phyloP scores from a whole-genome alignment of 768 basidiomycete species.

The Suillus subalutaceus region DNA sequence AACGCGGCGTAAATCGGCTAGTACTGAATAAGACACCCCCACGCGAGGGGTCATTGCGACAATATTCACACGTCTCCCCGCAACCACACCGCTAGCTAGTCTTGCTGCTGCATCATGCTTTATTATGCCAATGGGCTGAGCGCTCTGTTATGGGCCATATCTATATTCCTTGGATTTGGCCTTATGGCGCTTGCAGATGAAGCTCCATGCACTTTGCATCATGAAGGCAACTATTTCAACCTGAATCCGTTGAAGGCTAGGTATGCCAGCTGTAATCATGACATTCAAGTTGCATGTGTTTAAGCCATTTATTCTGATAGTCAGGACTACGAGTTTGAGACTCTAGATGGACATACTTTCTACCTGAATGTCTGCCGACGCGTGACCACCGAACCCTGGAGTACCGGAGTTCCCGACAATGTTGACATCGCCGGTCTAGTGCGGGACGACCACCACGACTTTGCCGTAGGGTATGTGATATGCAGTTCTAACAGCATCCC shows the following conservation, averaged over 20 bases:
- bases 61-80: constrained; percentile 1
- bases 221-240: constrained; percentile 63
- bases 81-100: background rate
- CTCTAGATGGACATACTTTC: constrained; percentile 48
- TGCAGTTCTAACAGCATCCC: background rate
- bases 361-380: constrained; percentile 68
- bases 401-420: constrained; percentile 51
- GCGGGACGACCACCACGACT: constrained; percentile 63
- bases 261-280: constrained; percentile 39
- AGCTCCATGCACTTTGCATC: constrained; percentile 61
- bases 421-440: constrained; percentile 65
- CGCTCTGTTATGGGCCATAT: constrained; percentile 7
- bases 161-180: constrained; percentile 11
- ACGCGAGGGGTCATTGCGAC: constrained; percentile 22
- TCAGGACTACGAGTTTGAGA: constrained; percentile 62
- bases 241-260: constrained; percentile 60
- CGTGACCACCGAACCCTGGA: constrained; percentile 60
- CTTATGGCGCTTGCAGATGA: constrained; percentile 39
- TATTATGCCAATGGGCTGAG: constrained; percentile 1
- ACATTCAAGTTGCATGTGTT: background rate
- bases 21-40: constrained; percentile 23
- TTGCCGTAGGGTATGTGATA: constrained; percentile 65
- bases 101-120: constrained; percentile 12
- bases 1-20: constrained; percentile 30
- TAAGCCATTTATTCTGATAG: constrained; percentile 40